Base-by-base conservation (phyloP, 768 basidiomycete species). In the Zangia roseola region DNA sequence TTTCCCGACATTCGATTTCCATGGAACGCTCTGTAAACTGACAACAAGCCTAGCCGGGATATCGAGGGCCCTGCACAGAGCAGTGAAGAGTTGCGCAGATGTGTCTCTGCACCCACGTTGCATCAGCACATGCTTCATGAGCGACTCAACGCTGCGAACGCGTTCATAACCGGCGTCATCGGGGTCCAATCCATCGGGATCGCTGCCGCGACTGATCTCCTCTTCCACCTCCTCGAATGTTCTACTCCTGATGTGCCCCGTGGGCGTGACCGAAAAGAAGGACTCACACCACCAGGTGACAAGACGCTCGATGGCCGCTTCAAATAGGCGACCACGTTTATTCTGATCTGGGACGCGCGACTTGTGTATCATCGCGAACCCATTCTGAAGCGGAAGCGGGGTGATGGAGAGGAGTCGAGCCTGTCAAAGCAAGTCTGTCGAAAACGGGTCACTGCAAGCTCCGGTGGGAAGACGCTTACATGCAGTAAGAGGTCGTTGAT, bases 71-170 rank as follows among this genome's bases (percentile, higher is more conserved):
- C 97, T 79, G 65, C 92, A 91, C 0, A 97, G 73, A 1, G 91
- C 84, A 5, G 93, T 94, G 64, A 97, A 98, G 4, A 98, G 77
- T 57, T 95, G 92, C 1, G 92, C 88, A 49, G 88, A 88, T 33
- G 82, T 81, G 64, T 99, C 97, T 52, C 90, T 77, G 20, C 84
- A 88, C 7, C 94, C 97, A 50, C 70, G 75, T 46, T 77, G 79
- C 77, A 87, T 84, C 17, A 97, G 70, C 1, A 84, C 87, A 63
- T 94, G 92, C 63, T 97, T 97, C 90, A 94, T 94, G 33, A 97
- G 75, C 55, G 91, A 93, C 63, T 94, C 94, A 13, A 77, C 73
- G 43, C 83, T 85, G 39, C 85, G 77, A 24, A 97, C 80, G 3
- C 74, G 61, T 67, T 95, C 94, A 31, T 77, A 75, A 10, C 82